Conservation (phyloP, 2,329 filamentous ascomycete genomes). For the Didymosphaeria variabile region DNA sequence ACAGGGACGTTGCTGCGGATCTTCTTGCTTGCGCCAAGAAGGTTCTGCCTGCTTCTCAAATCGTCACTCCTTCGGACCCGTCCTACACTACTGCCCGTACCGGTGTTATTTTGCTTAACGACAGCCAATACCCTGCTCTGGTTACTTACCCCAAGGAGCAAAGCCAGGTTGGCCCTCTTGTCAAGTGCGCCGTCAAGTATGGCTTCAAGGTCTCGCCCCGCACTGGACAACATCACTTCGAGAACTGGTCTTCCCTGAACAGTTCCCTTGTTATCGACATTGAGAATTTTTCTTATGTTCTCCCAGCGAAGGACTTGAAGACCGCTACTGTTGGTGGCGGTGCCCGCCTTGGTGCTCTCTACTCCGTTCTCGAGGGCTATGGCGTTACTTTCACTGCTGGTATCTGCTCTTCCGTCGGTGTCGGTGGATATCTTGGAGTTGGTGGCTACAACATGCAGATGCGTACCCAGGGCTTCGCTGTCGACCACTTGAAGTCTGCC, state of each 20-base stretch:
- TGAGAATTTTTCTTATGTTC: background rate
- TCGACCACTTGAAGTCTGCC: slow-evolving; percentile 14
- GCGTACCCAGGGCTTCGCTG: slow-evolving; percentile 13
- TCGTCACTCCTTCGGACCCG: background rate
- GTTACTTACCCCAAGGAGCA: background rate
- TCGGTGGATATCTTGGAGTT: slow-evolving; percentile 3
- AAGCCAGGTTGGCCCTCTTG: slow-evolving; percentile 2
- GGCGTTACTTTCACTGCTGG: slow-evolving; percentile 4
- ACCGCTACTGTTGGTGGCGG: background rate
- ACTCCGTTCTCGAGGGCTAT: slow-evolving; percentile 3
- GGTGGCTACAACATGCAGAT: slow-evolving; percentile 9
- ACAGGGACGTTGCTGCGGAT: background rate
- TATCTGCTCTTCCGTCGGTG: slow-evolving; percentile 3
- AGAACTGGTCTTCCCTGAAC: slow-evolving; percentile 6
- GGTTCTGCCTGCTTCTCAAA: background rate
- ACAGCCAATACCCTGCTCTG: slow-evolving; percentile 1
- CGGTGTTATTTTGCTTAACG: slow-evolving; percentile 1
- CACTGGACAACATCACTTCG: slow-evolving; percentile 1
- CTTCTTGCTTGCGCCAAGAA: slow-evolving; percentile 2
- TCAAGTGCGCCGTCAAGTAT: slow-evolving; percentile 5
- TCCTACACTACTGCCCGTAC: slow-evolving; percentile 1
- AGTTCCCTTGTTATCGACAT: slow-evolving; percentile 5
- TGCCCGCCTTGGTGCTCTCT: background rate
- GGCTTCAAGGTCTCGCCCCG: slow-evolving; percentile 5
- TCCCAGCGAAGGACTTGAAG: slow-evolving; percentile 4